Evolutionary conservation across 2,329 filamentous ascomycete genomes (phyloP).

Genomic region (Colletotrichum horii): DNA sequence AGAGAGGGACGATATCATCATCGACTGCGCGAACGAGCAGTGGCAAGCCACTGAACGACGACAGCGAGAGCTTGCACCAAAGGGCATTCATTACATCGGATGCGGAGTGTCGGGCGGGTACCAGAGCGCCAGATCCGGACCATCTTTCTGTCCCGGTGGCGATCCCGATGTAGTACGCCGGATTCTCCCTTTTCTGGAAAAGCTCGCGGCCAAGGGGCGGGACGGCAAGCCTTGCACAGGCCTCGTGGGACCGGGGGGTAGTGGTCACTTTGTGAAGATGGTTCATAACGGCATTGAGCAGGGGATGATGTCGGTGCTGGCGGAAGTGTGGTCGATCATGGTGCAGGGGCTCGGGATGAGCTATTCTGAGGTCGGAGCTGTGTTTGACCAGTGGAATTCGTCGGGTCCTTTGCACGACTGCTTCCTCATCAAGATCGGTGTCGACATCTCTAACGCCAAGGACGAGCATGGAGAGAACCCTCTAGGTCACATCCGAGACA

Average conservation of each 20-base stretch:
- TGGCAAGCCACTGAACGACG: conserved; percentile 68
- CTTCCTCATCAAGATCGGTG: conserved; percentile 68
- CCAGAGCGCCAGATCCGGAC: conserved; percentile 68
- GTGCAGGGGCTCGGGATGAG: conserved; percentile 60
- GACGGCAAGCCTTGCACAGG: conserved; percentile 65
- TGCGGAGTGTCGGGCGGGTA: conserved; percentile 74
- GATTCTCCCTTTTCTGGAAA: conserved; percentile 65
- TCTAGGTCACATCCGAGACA: conserved; percentile 68
- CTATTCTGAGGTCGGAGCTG: conserved; percentile 64
- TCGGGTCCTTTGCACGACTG: conserved; percentile 61
- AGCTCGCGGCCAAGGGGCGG: conserved; percentile 66
- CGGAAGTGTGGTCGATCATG: conserved; percentile 71
- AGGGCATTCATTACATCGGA: conserved; percentile 69
- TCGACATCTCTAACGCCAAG: conserved; percentile 62
- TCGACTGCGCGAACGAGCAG: conserved; percentile 73
- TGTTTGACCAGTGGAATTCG: conserved; percentile 66
- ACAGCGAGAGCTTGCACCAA: conserved; percentile 59
- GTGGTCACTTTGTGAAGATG: conserved; percentile 79
- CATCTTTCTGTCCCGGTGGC: conserved; percentile 71
- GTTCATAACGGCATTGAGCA: conserved; percentile 78
- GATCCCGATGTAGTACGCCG: conserved; percentile 60
- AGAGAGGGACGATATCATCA: conserved; percentile 66
- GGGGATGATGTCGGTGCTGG: conserved; percentile 69
- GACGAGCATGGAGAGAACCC: conserved; percentile 51
- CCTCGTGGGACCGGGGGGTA: conserved; percentile 64